Percentiles rank a stretch among this genome's conserved stretches.
These are phyloP conservation scores for Fraxinus latifolia DNA, from an alignment of 305 asterid genomes.

Conservation along the genomic window DNA sequence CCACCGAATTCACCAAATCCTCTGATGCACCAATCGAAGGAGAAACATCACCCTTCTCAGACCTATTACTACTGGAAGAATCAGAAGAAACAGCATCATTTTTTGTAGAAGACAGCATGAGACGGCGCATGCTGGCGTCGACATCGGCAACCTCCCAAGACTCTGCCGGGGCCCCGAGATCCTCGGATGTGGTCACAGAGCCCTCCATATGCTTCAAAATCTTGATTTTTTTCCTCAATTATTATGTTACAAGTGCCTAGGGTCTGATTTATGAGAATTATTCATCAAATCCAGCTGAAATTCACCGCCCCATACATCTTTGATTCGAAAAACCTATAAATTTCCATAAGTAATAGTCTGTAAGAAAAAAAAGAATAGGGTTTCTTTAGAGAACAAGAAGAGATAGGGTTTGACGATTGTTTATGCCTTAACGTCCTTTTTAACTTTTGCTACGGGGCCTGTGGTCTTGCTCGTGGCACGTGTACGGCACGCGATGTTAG, in stretches of 20 bases:
- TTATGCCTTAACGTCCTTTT: not conserved
- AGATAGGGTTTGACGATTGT: conserved; percentile 62
- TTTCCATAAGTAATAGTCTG: conserved; percentile 30
- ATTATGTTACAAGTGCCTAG: conserved; percentile 24
- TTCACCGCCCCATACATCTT: conserved; percentile 22
- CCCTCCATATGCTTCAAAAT: conserved; percentile 51
- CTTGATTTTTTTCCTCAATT: conserved; percentile 12
- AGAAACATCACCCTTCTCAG: conserved; percentile 47
- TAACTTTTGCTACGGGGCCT: conserved; percentile 15
- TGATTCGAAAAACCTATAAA: conserved; percentile 25
- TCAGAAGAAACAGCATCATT: conserved; percentile 19
- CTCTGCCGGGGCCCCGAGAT: conserved; percentile 61
- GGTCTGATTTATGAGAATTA: conserved; percentile 20
- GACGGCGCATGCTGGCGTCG: conserved; percentile 69
- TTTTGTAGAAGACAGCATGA: conserved; percentile 54
- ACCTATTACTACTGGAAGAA: conserved; percentile 27
- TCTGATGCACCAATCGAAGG: conserved; percentile 36
- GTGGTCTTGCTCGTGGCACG: conserved; percentile 24
- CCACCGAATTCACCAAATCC: conserved; percentile 68
- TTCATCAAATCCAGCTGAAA: conserved; percentile 43
- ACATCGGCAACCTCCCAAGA: conserved; percentile 94
- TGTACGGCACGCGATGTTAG: conserved; percentile 31
- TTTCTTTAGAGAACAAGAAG: conserved; percentile 21
- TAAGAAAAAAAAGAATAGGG: conserved; percentile 35
- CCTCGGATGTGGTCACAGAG: conserved; percentile 51